A percentile compares a stretch with the other conserved stretches of the same genome.
phyloP scores from a whole-genome alignment of 2,329 filamentous ascomycete genomes.

The Scedosporium aurantiacum region DNA sequence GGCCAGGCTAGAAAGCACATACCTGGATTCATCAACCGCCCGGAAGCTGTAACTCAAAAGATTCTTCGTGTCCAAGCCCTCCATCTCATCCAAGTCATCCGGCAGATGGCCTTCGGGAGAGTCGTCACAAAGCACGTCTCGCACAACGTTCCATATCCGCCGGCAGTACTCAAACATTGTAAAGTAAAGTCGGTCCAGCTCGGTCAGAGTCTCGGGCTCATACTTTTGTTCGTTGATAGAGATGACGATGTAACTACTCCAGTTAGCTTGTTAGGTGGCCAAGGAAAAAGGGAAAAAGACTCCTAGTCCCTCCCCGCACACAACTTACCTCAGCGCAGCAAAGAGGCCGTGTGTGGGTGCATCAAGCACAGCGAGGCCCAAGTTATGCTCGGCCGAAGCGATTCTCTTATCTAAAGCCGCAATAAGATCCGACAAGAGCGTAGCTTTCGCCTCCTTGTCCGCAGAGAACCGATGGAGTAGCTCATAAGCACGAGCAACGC shows the following conservation, averaged over 20 bases:
- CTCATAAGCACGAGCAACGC: constrained; percentile 67
- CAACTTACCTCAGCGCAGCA: constrained; percentile 41
- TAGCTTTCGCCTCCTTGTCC: constrained; percentile 28
- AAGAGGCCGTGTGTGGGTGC: constrained; percentile 61
- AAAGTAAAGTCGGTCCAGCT: constrained; percentile 8
- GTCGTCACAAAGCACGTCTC: constrained; percentile 75
- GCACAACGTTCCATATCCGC: constrained; percentile 67
- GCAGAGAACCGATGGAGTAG: constrained; percentile 51
- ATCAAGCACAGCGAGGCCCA: constrained; percentile 55
- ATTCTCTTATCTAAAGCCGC: constrained; percentile 55
- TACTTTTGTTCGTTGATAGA: constrained; percentile 10
- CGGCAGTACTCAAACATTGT: constrained; percentile 41
- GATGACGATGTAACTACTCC: constrained; percentile 8
- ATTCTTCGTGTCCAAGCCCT: constrained; percentile 73
- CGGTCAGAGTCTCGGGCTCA: constrained; percentile 5
- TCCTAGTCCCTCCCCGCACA: too few relatives aligned
- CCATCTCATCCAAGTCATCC: constrained; percentile 60
- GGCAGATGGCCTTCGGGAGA: constrained; percentile 83
- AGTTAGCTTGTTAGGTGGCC: background rate
- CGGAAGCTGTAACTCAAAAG: constrained; percentile 91
- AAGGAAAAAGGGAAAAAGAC: too few relatives aligned
- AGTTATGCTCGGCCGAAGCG: constrained; percentile 47
- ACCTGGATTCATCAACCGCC: constrained; percentile 90
- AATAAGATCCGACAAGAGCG: constrained; percentile 47
- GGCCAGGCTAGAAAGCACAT: constrained; percentile 13